Evolutionary conservation across 345 rosid genomes (phyloP), one percentile per base, ranked within the genome.

Genomic region (Durio zibethinus): DNA sequence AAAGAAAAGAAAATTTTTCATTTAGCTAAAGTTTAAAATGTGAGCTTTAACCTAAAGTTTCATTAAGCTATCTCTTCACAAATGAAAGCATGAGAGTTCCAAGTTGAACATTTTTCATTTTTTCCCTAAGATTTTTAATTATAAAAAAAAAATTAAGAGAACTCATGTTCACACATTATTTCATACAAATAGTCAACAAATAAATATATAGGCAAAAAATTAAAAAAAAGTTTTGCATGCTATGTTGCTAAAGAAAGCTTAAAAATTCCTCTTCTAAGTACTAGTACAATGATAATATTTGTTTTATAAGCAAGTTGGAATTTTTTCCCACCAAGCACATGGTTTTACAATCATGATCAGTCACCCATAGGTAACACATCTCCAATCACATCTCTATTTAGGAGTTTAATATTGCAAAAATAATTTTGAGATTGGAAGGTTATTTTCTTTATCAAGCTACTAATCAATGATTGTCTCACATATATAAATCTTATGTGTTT

Each of bases 261-360:
- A 4, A 4, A 4, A 20, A 45, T 45, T 45, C 48, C 48, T 45
- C 48, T 48, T 15, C 3, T 36, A 36, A 14, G 12, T 33, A 33
- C 4, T 68, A 68, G 29, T 68, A 68, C 14, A 43, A 14, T 7
- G 36, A 14, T 15, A 25, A 25, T 45, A 27, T 69, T 8, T 18
- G 20, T 42, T 69, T 45, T 25, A 25, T 45, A 27, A 45, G 6
- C 73, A 69, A 69, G 38, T 69, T 69, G 56, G 21, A 27, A 27
- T 47, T 47, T 47, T 47, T 40, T 47, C 57, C 57, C 40, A 15
- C 25, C 40, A 47, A 69, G 57, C 73, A 47, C 73, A 69, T 69
- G 73, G 23, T 47, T 69, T 69, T 69, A 29, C 57, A 69, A 69
- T 69, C 27, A 69, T 69, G 57, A n/a, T n/a, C n/a, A 47, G 40